Evolutionary conservation across 2,329 filamentous ascomycete species (phyloP).

Genomic region (Xylaria sp.): DNA sequence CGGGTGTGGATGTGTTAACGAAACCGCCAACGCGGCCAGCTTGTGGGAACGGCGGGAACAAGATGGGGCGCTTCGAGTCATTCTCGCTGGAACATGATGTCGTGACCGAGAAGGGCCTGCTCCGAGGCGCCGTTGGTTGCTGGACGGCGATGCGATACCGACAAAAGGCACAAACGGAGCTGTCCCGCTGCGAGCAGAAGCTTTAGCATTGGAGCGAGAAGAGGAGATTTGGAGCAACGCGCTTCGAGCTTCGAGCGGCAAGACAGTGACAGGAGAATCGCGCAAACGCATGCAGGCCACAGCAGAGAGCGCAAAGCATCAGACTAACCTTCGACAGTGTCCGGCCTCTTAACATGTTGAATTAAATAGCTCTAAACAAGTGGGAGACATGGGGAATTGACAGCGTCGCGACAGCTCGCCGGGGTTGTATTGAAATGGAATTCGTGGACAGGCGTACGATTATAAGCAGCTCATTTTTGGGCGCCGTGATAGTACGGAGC

Average conservation of each 20-base stretch:
- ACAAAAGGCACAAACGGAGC: constrained; percentile 26
- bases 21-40: neutral
- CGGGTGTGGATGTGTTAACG: neutral
- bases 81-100: neutral
- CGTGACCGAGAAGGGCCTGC: constrained; percentile 2
- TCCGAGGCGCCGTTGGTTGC: neutral
- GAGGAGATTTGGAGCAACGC: neutral
- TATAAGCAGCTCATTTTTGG: neutral
- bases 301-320: neutral
- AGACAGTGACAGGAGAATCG: no score
- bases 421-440: no score
- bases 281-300: no score
- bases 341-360: constrained; percentile 32
- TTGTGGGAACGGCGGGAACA: neutral
- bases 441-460: no score
- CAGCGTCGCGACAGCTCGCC: neutral
- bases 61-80: neutral
- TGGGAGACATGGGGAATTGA: constrained; percentile 21
- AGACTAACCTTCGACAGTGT: constrained; percentile 24
- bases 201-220: constrained; percentile 13
- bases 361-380: constrained; percentile 9
- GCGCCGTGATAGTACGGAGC: neutral
- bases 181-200: constrained; percentile 23
- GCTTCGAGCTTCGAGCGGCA: no score
- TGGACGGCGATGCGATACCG: constrained; percentile 14